Evolutionary conservation across 139 green algal genomes (phyloP).

Genomic region (Coelastrella sp.): DNA sequence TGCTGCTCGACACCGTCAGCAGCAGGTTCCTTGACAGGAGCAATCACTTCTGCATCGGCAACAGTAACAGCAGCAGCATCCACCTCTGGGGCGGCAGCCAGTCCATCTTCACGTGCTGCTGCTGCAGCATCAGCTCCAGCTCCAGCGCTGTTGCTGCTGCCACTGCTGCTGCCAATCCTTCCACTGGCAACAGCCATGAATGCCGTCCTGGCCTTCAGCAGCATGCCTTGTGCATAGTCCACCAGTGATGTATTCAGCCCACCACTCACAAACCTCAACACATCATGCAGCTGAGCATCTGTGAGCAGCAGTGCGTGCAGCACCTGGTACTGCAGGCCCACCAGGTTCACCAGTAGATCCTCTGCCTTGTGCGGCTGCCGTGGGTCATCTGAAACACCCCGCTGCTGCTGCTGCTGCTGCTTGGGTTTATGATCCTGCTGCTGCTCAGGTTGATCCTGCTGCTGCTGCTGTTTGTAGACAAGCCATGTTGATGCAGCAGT

Average conservation of each 20-base stretch:
- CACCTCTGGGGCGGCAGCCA: too few relatives aligned
- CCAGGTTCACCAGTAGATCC: neutral
- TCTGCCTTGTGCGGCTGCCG: neutral
- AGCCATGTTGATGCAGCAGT: neutral
- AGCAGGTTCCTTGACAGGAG: neutral
- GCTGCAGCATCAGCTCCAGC: neutral
- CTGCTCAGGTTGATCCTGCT: neutral
- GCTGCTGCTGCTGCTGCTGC: neutral
- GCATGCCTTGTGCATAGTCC: neutral
- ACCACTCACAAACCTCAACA: neutral
- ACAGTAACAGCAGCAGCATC: neutral
- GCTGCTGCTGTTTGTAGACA: neutral
- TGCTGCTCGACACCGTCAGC: neutral
- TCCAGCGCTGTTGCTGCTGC: neutral
- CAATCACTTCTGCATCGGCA: neutral
- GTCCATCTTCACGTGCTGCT: too few relatives aligned
- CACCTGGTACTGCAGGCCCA: neutral
- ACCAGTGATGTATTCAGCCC: neutral
- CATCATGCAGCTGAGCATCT: neutral
- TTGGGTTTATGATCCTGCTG: neutral
- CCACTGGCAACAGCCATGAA: neutral
- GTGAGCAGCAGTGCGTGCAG: neutral
- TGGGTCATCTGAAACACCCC: too few relatives aligned
- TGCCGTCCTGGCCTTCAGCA: neutral
- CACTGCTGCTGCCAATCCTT: neutral